Evolutionary conservation across 2,329 filamentous ascomycete genomes (phyloP).

Genomic region (Pseudogymnoascus destructans): DNA sequence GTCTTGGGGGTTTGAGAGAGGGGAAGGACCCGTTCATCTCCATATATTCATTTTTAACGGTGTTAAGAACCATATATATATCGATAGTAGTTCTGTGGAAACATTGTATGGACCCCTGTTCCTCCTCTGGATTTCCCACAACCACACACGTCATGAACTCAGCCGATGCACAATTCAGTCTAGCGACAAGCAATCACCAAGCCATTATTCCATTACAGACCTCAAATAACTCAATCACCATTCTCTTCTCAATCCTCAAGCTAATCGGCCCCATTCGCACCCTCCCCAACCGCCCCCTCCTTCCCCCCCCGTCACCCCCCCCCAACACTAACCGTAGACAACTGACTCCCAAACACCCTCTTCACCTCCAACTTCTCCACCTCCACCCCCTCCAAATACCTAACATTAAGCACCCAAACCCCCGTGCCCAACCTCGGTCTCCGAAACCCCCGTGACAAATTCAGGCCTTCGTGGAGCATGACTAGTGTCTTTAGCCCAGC

Average conservation of each 20-base stretch:
- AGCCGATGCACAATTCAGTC: background rate
- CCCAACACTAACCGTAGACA: background rate
- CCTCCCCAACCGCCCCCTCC: background rate
- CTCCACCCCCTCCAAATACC: background rate
- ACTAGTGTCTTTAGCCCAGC: slow-evolving; percentile 93
- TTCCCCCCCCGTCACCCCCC: background rate
- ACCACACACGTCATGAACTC: background rate
- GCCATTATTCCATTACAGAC: background rate
- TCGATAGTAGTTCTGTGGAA: too few relatives aligned
- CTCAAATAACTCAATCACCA: background rate
- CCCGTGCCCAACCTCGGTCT: background rate
- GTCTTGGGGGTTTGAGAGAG: background rate
- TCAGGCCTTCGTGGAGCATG: slow-evolving; percentile 59
- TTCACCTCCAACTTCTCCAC: background rate
- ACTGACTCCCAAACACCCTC: background rate
- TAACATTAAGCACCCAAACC: background rate
- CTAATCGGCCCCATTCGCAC: too few relatives aligned
- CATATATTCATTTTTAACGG: too few relatives aligned
- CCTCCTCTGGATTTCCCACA: background rate
- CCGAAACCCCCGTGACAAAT: background rate
- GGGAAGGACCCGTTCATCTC: too few relatives aligned
- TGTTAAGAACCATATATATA: too few relatives aligned
- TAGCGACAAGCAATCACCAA: background rate
- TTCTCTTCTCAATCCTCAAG: too few relatives aligned
- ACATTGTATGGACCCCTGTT: background rate